Evolutionary conservation across 1,284 basidiomycete species (phyloP).

Genomic region (Somion occarium): DNA sequence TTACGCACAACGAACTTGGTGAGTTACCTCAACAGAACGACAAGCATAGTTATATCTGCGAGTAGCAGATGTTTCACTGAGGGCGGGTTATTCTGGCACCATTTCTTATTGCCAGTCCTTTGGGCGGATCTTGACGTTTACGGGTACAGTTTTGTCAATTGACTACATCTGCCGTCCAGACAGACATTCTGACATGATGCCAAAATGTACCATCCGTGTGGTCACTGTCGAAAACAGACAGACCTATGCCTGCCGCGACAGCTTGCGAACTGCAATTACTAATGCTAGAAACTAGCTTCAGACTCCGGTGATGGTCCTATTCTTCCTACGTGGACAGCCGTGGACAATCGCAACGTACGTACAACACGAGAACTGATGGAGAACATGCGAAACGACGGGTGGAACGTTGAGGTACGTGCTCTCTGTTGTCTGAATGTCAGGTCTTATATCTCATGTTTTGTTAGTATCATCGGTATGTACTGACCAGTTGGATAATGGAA

Average conservation of each 20-base stretch:
- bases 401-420: conserved; percentile 77
- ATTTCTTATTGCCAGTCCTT: too few relatives aligned
- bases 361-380: conserved; percentile 90
- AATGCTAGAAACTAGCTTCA: conserved; percentile 37
- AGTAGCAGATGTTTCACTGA: too few relatives aligned
- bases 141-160: too few relatives aligned
- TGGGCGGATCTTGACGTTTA: too few relatives aligned
- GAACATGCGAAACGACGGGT: conserved; percentile 75
- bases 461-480: conserved; percentile 58
- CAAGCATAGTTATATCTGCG: too few relatives aligned
- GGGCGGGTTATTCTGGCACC: too few relatives aligned
- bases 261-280: background rate
- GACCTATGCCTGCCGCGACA: too few relatives aligned
- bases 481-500: background rate
- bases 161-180: too few relatives aligned
- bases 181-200: too few relatives aligned
- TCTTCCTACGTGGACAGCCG: conserved; percentile 92
- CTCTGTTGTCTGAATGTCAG: background rate
- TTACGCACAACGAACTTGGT: conserved; percentile 92
- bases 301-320: conserved; percentile 78
- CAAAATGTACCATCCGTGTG: too few relatives aligned
- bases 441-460: conserved; percentile 1
- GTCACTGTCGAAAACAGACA: too few relatives aligned
- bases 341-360: conserved; percentile 80
- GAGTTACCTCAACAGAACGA: conserved; percentile 17